Conservation (phyloP, 2,329 filamentous ascomycete genomes). For the Raffaelea deltoideospora region DNA sequence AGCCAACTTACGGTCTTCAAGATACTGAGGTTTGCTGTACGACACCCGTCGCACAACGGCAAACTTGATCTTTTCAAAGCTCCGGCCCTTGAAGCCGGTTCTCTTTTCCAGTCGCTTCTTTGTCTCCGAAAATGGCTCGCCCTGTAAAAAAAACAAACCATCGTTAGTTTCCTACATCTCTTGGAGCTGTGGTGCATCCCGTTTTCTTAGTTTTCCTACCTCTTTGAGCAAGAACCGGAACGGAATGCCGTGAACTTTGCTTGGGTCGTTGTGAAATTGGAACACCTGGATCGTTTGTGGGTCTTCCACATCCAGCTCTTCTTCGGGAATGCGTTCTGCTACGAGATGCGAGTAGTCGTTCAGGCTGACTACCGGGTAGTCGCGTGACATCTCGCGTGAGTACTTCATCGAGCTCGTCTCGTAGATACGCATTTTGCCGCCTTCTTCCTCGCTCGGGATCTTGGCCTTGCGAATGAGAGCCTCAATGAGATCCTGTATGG, state of each 20-base stretch:
- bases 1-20: constrained; percentile 63
- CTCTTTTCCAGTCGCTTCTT: constrained; percentile 89
- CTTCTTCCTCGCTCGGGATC: constrained; percentile 56
- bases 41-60: constrained; percentile 57
- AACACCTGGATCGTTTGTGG: constrained; percentile 60
- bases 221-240: constrained; percentile 81
- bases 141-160: constrained; percentile 40
- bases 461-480: constrained; percentile 68
- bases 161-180: too few species aligned
- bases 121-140: constrained; percentile 77
- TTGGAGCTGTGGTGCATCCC: too few species aligned
- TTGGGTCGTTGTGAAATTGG: constrained; percentile 85
- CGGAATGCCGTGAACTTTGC: constrained; percentile 70
- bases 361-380: constrained; percentile 62
- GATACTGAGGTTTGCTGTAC: constrained; percentile 66
- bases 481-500: constrained; percentile 61
- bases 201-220: too few species aligned
- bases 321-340: constrained; percentile 66
- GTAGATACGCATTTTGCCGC: constrained; percentile 61
- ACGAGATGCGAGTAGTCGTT: constrained; percentile 76
- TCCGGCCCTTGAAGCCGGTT: constrained; percentile 92
- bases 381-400: constrained; percentile 57
- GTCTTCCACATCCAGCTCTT: constrained; percentile 45
- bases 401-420: constrained; percentile 74
- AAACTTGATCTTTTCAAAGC: constrained; percentile 97